Evolutionary conservation across 257 asterid genomes (phyloP), one percentile per base, ranked within the genome.

Genomic region (Fraxinus pennsylvanica): DNA sequence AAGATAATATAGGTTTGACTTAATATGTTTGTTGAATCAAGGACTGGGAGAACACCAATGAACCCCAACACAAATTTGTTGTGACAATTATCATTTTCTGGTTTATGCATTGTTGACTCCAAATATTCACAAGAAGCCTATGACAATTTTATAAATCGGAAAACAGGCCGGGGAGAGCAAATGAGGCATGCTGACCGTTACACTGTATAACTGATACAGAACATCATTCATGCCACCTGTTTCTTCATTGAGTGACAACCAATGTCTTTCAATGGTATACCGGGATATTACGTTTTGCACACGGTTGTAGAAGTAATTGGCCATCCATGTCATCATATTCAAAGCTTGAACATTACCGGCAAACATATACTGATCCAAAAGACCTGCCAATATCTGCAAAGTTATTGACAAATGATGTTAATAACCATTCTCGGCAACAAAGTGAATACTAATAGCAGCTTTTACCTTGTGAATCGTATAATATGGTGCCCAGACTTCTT

Each of bases 201-300:
- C 74, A 63, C 74, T 81, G 85, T 89, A 82, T 38, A 93, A 77
- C 86, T 75, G 85, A 85, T 95, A 93, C 71, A 95, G 97, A 84
- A 93, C 86, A 38, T 95, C 98, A 81, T 95, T 95, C 99, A 95
- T 95, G 85, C 99, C 99, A 47, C 99, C 99, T 1, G 94, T 90
- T 88, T 95, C 99, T 80, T 95, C 99, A 81, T 95, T 93, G 25
- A 95, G 84, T 0, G 96, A 88, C 59, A 68, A 66, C 97, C 97
- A 95, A 73, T 95, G 99, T 78, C 97, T 81, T 85, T 95, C 97
- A 79, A 95, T 88, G 21, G 95, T 89, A 78, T 87, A 81, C 67
- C 84, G 87, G 17, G 76, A 52, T 72, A 95, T 91, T 9, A 93
- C 94, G 71, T 82, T 84, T 66, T 88, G 92, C 81, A 95, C 98